phyloP scores from a whole-genome alignment of 768 basidiomycete species.

The Leucocoprinus sp. region DNA sequence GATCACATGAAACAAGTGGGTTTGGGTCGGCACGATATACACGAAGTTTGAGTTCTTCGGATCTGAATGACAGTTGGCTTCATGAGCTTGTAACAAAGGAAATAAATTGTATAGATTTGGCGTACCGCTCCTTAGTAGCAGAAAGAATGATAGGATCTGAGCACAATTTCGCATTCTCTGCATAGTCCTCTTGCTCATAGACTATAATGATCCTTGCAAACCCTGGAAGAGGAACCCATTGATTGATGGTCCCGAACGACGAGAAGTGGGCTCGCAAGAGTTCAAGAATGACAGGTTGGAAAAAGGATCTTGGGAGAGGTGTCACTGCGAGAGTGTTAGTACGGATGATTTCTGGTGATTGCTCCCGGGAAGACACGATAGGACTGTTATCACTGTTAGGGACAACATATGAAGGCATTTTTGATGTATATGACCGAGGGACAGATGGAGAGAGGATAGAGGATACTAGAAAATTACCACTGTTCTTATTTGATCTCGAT shows the following conservation, averaged over 20 bases:
- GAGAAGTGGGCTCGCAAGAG: slow-evolving; percentile 68
- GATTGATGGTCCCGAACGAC: slow-evolving; percentile 71
- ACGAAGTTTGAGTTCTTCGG: slow-evolving; percentile 43
- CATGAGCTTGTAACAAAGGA: not conserved
- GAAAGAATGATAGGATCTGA: slow-evolving; percentile 60
- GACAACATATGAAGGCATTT: slow-evolving; percentile 9
- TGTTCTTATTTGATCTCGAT: not conserved
- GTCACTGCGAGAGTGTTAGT: slow-evolving; percentile 88
- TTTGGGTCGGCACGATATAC: slow-evolving; percentile 72
- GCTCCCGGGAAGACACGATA: slow-evolving; percentile 15
- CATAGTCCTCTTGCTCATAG: slow-evolving; percentile 54
- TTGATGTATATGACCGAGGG: not conserved
- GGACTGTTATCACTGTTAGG: slow-evolving; percentile 10
- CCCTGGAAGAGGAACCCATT: slow-evolving; percentile 82
- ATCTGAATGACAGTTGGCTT: slow-evolving; percentile 24
- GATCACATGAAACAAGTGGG: slow-evolving; percentile 39
- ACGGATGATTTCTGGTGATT: slow-evolving; percentile 16
- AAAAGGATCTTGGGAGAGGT: slow-evolving; percentile 67
- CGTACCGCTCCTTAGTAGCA: slow-evolving; percentile 43
- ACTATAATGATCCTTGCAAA: slow-evolving; percentile 83
- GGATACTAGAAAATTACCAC: not conserved
- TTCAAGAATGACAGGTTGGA: slow-evolving; percentile 59
- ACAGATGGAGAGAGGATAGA: not conserved
- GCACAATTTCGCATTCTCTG: slow-evolving; percentile 56
- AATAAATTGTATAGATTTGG: slow-evolving; percentile 14